phyloP scores from a whole-genome alignment of 768 basidiomycete genomes.

The Auricularia auricula-judae region DNA sequence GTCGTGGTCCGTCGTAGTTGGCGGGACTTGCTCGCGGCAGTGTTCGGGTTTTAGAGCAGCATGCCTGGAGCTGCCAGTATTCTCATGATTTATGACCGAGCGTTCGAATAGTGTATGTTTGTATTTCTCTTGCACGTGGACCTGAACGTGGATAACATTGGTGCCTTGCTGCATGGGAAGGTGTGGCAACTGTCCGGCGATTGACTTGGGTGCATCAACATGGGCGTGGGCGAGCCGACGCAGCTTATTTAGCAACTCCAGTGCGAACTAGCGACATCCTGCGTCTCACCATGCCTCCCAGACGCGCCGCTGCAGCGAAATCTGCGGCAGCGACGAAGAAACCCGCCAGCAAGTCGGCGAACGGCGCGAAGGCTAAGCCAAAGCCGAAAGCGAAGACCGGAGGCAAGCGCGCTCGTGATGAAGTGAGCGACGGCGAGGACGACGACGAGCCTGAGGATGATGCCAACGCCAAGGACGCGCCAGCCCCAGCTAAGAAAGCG shows the following conservation, averaged over 20 bases:
- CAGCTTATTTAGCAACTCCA: no score
- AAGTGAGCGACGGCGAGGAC: neutral
- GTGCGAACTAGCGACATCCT: neutral
- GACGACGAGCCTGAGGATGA: neutral
- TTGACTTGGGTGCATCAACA: no score
- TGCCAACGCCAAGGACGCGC: neutral
- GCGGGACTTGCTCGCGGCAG: conserved; percentile 33
- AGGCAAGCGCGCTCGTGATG: neutral
- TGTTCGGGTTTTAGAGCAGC: conserved; percentile 29
- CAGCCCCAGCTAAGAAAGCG: conserved; percentile 24
- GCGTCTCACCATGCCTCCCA: neutral
- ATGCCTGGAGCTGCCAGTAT: neutral
- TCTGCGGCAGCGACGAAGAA: conserved; percentile 4
- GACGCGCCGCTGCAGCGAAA: conserved; percentile 6
- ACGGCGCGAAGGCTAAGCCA: neutral
- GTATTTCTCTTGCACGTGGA: neutral
- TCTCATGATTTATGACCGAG: neutral
- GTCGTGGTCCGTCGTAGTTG: conserved; percentile 34
- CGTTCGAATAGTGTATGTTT: neutral
- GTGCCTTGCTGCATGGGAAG: no score
- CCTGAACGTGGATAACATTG: no score
- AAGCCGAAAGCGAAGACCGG: neutral
- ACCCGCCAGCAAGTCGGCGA: conserved; percentile 8
- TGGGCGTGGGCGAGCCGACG: no score
- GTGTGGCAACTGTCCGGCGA: no score